Evolutionary conservation across 257 asterid species (phyloP).

Genomic region (Solanum habrochaites): DNA sequence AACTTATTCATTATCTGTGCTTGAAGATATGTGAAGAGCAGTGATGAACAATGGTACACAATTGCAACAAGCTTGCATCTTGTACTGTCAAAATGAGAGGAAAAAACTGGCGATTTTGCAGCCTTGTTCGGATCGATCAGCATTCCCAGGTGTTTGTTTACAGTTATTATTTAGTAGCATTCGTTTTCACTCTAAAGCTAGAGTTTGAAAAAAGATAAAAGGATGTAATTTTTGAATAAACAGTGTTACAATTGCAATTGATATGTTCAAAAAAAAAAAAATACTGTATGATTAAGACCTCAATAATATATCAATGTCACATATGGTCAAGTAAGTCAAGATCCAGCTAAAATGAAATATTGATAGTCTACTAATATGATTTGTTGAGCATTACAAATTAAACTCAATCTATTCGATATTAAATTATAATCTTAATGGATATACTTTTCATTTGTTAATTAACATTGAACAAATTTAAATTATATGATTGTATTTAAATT

Average conservation of each 20-base stretch:
- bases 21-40: background rate
- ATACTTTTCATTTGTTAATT: background rate
- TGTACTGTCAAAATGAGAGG: background rate
- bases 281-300: background rate
- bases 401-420: background rate
- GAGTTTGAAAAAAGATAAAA: background rate
- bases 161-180: background rate
- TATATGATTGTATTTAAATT: background rate
- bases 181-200: background rate
- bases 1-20: background rate
- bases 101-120: background rate
- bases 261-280: background rate
- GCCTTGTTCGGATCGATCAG: background rate
- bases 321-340: background rate
- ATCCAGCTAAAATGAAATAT: background rate
- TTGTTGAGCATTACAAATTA: background rate
- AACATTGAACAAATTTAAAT: background rate
- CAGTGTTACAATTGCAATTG: background rate
- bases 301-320: background rate
- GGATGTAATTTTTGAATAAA: background rate
- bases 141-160: background rate
- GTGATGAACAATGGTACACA: background rate
- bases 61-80: background rate
- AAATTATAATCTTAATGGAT: no score
- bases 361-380: background rate